Percentiles rank a stretch among this genome's conserved stretches.
Evolutionary conservation across 2,329 filamentous ascomycete genomes (phyloP).

Genomic region (Zymoseptoria ardabiliae): DNA sequence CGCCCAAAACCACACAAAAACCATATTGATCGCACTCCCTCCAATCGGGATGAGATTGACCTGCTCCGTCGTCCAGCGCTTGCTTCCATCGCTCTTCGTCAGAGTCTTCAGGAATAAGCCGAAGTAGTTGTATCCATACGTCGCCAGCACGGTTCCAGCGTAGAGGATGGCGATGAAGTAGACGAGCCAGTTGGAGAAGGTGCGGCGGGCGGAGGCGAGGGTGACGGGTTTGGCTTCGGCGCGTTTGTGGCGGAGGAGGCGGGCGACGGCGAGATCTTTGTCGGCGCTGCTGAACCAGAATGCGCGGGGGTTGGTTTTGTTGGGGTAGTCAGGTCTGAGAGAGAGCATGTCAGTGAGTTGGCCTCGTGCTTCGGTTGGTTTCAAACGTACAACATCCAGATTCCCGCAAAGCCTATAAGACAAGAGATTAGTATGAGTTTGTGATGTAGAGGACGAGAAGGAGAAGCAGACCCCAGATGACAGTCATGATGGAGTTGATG

Average conservation of each 20-base stretch:
- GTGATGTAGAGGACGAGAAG: neutral
- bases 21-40: conserved; percentile 39
- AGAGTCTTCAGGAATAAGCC: conserved; percentile 38
- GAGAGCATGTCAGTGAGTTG: too few relatives aligned
- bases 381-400: conserved; percentile 26
- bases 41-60: conserved; percentile 46
- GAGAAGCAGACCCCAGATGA: conserved; percentile 27
- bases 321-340: conserved; percentile 31
- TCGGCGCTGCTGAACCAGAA: conserved; percentile 42
- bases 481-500: conserved; percentile 32
- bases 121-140: conserved; percentile 44
- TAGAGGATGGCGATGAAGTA: conserved; percentile 41
- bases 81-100: conserved; percentile 36
- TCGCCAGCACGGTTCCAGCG: conserved; percentile 40
- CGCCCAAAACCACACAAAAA: conserved; percentile 47
- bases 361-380: too few relatives aligned
- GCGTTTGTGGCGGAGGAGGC: conserved; percentile 39
- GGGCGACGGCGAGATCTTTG: conserved; percentile 37
- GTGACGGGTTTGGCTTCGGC: conserved; percentile 42
- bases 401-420: conserved; percentile 17
- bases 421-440: neutral
- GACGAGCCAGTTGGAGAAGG: conserved; percentile 38
- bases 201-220: conserved; percentile 39
- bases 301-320: conserved; percentile 29
- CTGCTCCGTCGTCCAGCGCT: conserved; percentile 37